Evolutionary conservation across 768 basidiomycete species (phyloP).

Genomic region (Boletus edulis): DNA sequence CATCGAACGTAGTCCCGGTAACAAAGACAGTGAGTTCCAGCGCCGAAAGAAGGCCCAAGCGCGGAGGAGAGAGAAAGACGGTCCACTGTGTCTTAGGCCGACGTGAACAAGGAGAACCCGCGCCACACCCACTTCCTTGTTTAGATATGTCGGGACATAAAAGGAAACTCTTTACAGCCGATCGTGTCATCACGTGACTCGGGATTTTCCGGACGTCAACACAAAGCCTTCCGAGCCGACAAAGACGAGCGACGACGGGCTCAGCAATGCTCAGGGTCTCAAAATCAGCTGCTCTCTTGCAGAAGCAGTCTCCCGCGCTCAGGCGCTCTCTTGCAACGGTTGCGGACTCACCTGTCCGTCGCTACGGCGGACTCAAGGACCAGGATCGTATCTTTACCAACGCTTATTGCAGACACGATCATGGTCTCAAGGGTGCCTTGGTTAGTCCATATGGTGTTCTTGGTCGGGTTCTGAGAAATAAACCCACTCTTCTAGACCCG

Average conservation of each 20-base stretch:
- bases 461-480: background rate
- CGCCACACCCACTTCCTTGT: slow-evolving; percentile 11
- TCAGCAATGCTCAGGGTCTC: slow-evolving; percentile 27
- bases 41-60: background rate
- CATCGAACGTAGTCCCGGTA: slow-evolving; percentile 4
- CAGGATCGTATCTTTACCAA: slow-evolving; percentile 95
- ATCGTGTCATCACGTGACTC: slow-evolving; percentile 12
- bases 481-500: slow-evolving; percentile 53
- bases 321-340: slow-evolving; percentile 60
- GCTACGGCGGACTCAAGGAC: slow-evolving; percentile 93
- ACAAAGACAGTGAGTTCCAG: background rate
- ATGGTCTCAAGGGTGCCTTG: slow-evolving; percentile 89
- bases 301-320: slow-evolving; percentile 15
- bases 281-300: slow-evolving; percentile 24
- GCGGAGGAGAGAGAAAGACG: background rate
- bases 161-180: slow-evolving; percentile 4
- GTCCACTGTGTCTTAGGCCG: background rate
- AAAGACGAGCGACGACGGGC: slow-evolving; percentile 13
- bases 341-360: slow-evolving; percentile 81
- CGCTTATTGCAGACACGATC: slow-evolving; percentile 83
- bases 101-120: slow-evolving; percentile 14
- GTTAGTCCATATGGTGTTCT: slow-evolving; percentile 36
- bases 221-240: background rate
- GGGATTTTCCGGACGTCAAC: slow-evolving; percentile 17
- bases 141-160: background rate